Evolutionary conservation across 2,329 filamentous ascomycete genomes (phyloP), one percentile per base, ranked within the genome.

Genomic region (Cordyceps tenuipes): DNA sequence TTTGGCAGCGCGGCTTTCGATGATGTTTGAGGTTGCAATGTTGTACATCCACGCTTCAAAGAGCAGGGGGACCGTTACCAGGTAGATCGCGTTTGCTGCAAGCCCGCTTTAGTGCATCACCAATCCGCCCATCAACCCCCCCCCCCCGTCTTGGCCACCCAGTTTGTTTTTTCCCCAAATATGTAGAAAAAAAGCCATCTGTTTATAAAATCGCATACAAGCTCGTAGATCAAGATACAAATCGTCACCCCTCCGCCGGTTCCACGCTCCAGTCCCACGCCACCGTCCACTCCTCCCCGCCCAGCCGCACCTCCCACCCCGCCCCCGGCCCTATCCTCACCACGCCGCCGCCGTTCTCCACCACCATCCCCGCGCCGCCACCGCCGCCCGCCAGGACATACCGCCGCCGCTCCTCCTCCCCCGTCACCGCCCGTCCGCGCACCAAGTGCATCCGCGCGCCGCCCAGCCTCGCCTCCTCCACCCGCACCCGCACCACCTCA

Each of bases 331-430:
- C 43, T 19, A 59, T 60, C 15, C 68, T 53, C 12, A 76, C 66
- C 49, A 69, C 64, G 29, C 53, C 68, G 69, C 1, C 73, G 29
- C 29, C 73, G 29, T 5, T 29, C 74, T 8, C 66, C 57, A 6
- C 47, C 48, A 12, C 75, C 64, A 5, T 57, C 63, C 3, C 66
- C 70, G 44, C 67, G 67, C 73, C 74, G 60, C 34, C 50, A 0
- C 74, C 74, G 60, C 34, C 50, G 0, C 74, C 75, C 6, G 73
- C 75, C 6, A 76, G 65, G 8, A 76, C 65, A 10, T 73, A 70
- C 52, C 64, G 65, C 64, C 61, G 60, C 39, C 2, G 17, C n/a
- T 3, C 48, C 29, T 2, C 23, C n/a, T 3, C 48, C 29, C 7
- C 29, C 29, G 36, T 29, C 17, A 49, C 8, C 2, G 60, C 43